These are phyloP conservation scores for Phaeosphaeria sp. DNA, from an alignment of 2,329 filamentous ascomycete species.

Conservation along the genomic window DNA sequence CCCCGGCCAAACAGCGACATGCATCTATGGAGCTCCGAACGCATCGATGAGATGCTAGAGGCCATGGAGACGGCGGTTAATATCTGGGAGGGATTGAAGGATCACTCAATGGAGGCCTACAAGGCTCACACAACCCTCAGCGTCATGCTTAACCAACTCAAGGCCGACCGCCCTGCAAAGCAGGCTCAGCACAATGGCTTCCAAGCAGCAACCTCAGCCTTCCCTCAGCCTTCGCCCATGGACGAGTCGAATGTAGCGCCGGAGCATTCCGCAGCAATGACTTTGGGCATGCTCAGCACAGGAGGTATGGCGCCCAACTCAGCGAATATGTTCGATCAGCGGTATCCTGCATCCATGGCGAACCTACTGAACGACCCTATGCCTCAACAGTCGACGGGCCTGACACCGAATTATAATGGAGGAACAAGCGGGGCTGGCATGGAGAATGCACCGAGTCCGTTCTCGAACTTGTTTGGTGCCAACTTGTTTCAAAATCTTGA, in stretches of 20 bases:
- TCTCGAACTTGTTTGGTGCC: slow-evolving; percentile 61
- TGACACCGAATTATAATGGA: slow-evolving; percentile 46
- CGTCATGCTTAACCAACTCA: slow-evolving; percentile 83
- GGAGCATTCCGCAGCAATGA: slow-evolving; percentile 72
- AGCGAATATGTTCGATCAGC: slow-evolving; percentile 49
- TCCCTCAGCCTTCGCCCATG: slow-evolving; percentile 38
- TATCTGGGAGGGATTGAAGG: slow-evolving; percentile 81
- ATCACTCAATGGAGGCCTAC: slow-evolving; percentile 85
- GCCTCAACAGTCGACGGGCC: slow-evolving; percentile 35
- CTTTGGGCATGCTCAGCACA: slow-evolving; percentile 70
- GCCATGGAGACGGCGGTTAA: slow-evolving; percentile 73
- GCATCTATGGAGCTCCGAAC: slow-evolving; percentile 55
- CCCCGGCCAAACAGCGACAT: slow-evolving; percentile 46
- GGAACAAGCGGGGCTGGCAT: slow-evolving; percentile 31
- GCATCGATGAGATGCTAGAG: slow-evolving; percentile 74
- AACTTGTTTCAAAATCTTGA: slow-evolving; percentile 60
- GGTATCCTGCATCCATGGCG: slow-evolving; percentile 47
- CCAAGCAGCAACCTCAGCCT: slow-evolving; percentile 35
- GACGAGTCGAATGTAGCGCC: slow-evolving; percentile 65
- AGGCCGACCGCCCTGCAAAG: slow-evolving; percentile 51
- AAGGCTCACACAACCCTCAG: slow-evolving; percentile 83
- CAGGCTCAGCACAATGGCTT: slow-evolving; percentile 37
- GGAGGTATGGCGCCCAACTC: slow-evolving; percentile 63
- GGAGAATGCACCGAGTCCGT: slow-evolving; percentile 58
- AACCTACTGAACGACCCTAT: slow-evolving; percentile 47